phyloP scores from a whole-genome alignment of 2,329 filamentous ascomycete genomes.

The Colletotrichum coccodes region DNA sequence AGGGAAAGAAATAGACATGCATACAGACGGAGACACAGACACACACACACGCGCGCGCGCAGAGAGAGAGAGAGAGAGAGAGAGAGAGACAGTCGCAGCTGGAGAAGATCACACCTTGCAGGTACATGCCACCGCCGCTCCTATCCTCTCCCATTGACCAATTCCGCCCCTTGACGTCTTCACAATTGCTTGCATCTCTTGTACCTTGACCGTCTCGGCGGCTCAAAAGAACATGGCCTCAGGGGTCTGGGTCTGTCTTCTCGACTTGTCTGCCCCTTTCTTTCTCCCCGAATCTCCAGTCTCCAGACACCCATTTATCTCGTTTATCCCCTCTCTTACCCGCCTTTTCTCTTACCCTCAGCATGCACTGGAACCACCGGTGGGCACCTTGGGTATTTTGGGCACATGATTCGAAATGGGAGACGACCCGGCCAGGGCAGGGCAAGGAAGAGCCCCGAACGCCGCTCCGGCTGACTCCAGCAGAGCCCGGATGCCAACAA shows the following conservation, averaged over 20 bases:
- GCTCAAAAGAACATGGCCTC: constrained; percentile 5
- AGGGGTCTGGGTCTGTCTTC: neutral
- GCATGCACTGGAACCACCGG: neutral
- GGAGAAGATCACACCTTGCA: constrained; percentile 24
- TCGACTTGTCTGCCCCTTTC: neutral
- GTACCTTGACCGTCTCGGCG: constrained; percentile 25
- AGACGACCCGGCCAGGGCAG: neutral
- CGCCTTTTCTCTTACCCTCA: constrained; percentile 17
- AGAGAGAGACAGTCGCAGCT: constrained; percentile 18
- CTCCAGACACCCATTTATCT: constrained; percentile 25
- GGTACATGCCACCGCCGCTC: constrained; percentile 15
- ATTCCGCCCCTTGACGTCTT: constrained; percentile 1
- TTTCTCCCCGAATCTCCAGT: constrained; percentile 6
- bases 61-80: neutral
- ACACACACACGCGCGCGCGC: too few species aligned
- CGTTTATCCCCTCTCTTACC: constrained; percentile 8
- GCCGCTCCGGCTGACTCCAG: constrained; percentile 5
- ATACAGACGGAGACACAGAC: neutral
- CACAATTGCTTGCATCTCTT: neutral
- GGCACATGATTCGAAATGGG: constrained; percentile 1
- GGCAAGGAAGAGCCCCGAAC: neutral
- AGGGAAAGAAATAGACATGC: neutral
- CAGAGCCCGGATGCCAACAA: constrained; percentile 13
- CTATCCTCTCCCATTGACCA: neutral
- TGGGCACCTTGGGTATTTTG: neutral